Evolutionary conservation across 495 filamentous ascomycete species (phyloP).

Genomic region (Hypoxylon cercidicola): DNA sequence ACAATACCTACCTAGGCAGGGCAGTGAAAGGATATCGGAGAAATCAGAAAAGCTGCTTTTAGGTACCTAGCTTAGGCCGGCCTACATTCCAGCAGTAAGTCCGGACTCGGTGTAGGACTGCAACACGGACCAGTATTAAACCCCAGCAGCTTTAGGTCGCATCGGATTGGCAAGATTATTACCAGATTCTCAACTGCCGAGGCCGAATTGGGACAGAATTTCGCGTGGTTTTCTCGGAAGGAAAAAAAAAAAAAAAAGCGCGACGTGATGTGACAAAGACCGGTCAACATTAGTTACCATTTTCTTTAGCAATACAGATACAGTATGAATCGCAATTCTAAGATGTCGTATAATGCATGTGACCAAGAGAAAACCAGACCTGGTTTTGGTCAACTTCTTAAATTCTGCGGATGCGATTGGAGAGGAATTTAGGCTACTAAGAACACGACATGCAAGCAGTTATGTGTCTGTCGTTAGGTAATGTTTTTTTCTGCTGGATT

Average conservation of each 20-base stretch:
- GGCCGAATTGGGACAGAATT: constrained; percentile 8
- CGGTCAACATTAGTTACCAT: neutral
- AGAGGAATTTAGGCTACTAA: too few relatives aligned
- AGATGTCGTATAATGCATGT: constrained; percentile 9
- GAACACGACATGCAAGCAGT: too few relatives aligned
- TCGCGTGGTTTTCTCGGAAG: constrained; percentile 35
- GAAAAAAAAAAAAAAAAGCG: constrained; percentile 19
- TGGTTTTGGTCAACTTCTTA: neutral
- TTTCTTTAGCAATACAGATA: neutral
- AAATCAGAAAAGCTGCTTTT: neutral
- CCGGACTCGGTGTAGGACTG: constrained; percentile 26
- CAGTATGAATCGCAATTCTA: neutral
- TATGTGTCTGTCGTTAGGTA: too few relatives aligned
- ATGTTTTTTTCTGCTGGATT: constrained; percentile 11
- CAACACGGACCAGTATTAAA: constrained; percentile 12
- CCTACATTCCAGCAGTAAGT: constrained; percentile 14
- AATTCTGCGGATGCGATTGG: too few relatives aligned
- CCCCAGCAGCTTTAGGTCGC: constrained; percentile 21
- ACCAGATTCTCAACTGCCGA: constrained; percentile 35
- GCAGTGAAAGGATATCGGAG: neutral
- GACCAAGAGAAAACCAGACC: neutral
- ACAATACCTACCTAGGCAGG: too few relatives aligned
- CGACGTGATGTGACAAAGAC: constrained; percentile 24
- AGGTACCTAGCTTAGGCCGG: constrained; percentile 9
- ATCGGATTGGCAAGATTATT: constrained; percentile 24